A percentile compares a stretch with the other conserved stretches of the same genome.
Conservation (phyloP, 805 yeast genomes). For the Ogataea wickerhamii region DNA sequence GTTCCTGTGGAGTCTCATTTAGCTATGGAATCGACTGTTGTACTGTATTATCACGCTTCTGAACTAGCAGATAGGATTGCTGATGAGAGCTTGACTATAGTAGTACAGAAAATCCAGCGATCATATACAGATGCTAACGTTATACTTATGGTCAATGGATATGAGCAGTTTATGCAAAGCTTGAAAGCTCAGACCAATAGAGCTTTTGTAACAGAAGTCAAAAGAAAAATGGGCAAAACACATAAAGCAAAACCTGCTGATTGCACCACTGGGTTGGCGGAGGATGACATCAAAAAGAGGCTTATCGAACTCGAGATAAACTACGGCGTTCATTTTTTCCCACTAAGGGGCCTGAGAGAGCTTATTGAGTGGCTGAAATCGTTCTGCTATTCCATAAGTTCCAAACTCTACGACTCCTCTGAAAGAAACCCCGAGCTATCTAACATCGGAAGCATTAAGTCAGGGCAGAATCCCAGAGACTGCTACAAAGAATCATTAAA, state of each 20-base stretch:
- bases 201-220: slow-evolving; percentile 36
- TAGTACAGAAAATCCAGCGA: slow-evolving; percentile 21
- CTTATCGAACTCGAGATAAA: slow-evolving; percentile 45
- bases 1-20: slow-evolving; percentile 44
- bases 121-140: slow-evolving; percentile 29
- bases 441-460: slow-evolving; percentile 51
- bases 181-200: slow-evolving; percentile 45
- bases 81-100: slow-evolving; percentile 23
- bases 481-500: slow-evolving; percentile 48
- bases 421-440: slow-evolving; percentile 54
- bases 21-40: slow-evolving; percentile 41
- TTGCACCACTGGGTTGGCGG: slow-evolving; percentile 6
- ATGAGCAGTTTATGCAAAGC: slow-evolving; percentile 42
- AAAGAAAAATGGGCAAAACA: slow-evolving; percentile 12
- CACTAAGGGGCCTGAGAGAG: slow-evolving; percentile 45
- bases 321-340: slow-evolving; percentile 48
- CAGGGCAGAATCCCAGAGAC: slow-evolving; percentile 47
- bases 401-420: slow-evolving; percentile 50
- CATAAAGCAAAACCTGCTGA: slow-evolving; percentile 8
- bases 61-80: slow-evolving; percentile 38
- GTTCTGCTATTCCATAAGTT: slow-evolving; percentile 53
- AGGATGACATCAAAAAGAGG: slow-evolving; percentile 20
- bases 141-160: slow-evolving; percentile 46
- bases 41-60: slow-evolving; percentile 45
- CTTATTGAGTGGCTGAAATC: slow-evolving; percentile 51